phyloP scores from a whole-genome alignment of 1,284 basidiomycete species.

The Pseudozyma sp. region DNA sequence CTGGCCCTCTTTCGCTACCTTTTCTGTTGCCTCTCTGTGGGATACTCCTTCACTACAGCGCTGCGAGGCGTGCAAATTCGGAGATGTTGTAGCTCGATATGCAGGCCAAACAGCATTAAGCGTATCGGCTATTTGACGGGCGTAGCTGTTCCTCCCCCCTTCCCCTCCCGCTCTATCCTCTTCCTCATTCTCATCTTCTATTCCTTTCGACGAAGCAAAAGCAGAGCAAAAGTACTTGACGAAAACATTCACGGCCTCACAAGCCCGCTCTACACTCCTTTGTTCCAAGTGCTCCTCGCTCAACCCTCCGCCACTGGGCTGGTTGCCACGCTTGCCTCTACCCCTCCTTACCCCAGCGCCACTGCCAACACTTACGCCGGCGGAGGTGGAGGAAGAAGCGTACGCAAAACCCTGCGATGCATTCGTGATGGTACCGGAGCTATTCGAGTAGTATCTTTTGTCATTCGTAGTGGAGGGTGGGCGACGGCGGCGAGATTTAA shows the following conservation, averaged over 20 bases:
- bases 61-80: no score
- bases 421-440: neutral
- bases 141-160: slow-evolving; percentile 5
- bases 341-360: no score
- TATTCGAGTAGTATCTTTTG: slow-evolving; percentile 1
- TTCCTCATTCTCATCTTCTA: neutral
- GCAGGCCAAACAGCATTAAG: slow-evolving; percentile 9
- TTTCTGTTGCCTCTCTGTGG: neutral
- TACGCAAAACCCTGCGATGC: neutral
- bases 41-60: no score
- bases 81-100: no score
- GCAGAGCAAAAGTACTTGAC: slow-evolving; percentile 11
- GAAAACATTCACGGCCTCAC: slow-evolving; percentile 10
- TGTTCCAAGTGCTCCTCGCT: neutral
- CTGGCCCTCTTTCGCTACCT: no score
- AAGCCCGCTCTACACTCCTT: neutral
- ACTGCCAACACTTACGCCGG: no score
- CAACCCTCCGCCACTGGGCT: neutral
- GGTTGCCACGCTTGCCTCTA: neutral
- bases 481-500: neutral
- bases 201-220: neutral
- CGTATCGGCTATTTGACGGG: neutral
- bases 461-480: neutral
- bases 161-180: neutral
- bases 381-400: neutral